Conservation (phyloP, 148 eudicot genomes). For the Silene conica region DNA sequence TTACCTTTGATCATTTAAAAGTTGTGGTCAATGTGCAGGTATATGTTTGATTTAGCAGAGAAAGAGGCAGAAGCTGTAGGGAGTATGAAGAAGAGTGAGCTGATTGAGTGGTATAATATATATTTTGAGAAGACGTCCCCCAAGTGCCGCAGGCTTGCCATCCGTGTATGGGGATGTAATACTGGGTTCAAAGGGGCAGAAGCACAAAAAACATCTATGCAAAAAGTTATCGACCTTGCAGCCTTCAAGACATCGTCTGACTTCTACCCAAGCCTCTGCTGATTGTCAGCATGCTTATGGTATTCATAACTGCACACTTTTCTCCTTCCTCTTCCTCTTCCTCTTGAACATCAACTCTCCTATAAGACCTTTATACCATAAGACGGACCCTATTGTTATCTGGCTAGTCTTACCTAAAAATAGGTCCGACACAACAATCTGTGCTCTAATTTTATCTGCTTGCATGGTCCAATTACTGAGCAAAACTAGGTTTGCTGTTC, state of each 20-base stretch:
- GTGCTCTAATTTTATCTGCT: not conserved
- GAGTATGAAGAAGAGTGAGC: constrained; percentile 47
- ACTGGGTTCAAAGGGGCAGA: constrained; percentile 47
- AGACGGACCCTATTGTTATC: no score
- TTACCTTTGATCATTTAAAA: not conserved
- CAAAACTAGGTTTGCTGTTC: not conserved
- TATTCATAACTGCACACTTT: not conserved
- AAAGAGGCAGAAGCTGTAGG: constrained; percentile 67
- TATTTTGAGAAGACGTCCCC: constrained; percentile 56
- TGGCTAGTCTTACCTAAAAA: no score
- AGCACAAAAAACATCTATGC: constrained; percentile 25
- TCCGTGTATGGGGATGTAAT: constrained; percentile 87
- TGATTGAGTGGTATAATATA: constrained; percentile 62
- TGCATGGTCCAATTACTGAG: not conserved
- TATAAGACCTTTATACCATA: no score
- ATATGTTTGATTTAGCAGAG: constrained; percentile 74
- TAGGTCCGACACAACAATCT: no score
- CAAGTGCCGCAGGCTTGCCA: constrained; percentile 73
- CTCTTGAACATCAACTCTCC: not conserved
- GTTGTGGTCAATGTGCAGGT: constrained; percentile 41
- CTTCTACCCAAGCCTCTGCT: constrained; percentile 67
- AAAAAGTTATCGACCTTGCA: constrained; percentile 45
- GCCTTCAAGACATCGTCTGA: constrained; percentile 53
- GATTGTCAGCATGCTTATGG: constrained; percentile 19
- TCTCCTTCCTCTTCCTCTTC: not conserved